Base-by-base conservation (phyloP, 768 basidiomycete genomes). In the Galerina marginata region DNA sequence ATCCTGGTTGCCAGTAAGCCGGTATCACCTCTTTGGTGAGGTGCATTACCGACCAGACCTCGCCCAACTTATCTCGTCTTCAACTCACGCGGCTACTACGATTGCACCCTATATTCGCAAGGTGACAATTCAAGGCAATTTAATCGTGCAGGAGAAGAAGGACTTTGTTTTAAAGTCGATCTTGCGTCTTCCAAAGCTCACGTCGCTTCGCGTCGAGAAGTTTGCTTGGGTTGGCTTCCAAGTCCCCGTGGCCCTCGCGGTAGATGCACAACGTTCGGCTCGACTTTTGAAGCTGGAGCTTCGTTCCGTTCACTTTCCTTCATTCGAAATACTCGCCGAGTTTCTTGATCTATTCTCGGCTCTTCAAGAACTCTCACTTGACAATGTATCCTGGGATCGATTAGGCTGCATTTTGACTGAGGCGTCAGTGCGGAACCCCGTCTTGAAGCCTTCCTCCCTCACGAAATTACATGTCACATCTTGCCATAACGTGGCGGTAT, bases 291-390 rank as follows among this genome's bases (percentile, higher is more conserved):
- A 33, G 14, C 79, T 58, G 84, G 90, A 67, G 54, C 67, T 78
- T 37, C 65, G 64, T 48, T 72, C 65, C 43, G 65, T 71, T 42
- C 66, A 65, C 9, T 74, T 77, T 45, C 63, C 73, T 46, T 74
- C 76, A 12, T 74, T 75, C 43, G 69, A 86, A 83, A 1, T 90
- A 84, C 69, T 71, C 72, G 10, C 81, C 82, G 29, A 86, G 81
- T 33, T 75, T 69, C 25, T 81, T 74, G 58, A 79, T 81, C 20
- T 79, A 84, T 77, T 93, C 38, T 69, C 75, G 38, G 74, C 85
- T 23, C 77, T 87, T 3, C 78, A 75, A 54, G 80, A 82, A 46
- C 65, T 77, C 33, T 60, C 60, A n/a, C 64, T 77, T 46, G 84
- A 86, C 44, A 81, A 81, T 37, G 81, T 83, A 53, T 80, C 78